phyloP scores from a whole-genome alignment of 768 basidiomycete genomes.

The Lentinula boryana region DNA sequence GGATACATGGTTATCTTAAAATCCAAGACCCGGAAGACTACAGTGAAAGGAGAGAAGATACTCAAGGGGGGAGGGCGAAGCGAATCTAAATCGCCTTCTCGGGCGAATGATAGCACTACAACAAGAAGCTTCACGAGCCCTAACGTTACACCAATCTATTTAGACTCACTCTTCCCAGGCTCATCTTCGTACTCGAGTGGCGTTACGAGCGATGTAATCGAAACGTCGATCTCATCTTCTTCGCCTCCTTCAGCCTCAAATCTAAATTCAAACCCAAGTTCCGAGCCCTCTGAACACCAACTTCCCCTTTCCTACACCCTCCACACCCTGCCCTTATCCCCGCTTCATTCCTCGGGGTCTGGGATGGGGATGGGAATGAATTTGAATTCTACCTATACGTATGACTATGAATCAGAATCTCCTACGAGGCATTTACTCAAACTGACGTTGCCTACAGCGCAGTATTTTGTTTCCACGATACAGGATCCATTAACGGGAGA shows the following conservation, averaged over 20 bases:
- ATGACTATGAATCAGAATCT: conserved; percentile 15
- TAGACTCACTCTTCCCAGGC: conserved; percentile 2
- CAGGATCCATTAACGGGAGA: conserved; percentile 79
- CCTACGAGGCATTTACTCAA: conserved; percentile 74
- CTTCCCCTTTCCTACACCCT: conserved; percentile 57
- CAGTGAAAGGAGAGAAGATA: neutral
- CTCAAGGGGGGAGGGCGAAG: neutral
- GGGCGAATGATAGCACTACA: neutral
- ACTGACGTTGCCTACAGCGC: conserved; percentile 76
- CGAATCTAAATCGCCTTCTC: neutral
- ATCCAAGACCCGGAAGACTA: conserved; percentile 13
- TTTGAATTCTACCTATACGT: neutral
- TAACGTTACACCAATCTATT: neutral
- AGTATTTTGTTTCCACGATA: conserved; percentile 70
- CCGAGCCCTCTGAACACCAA: conserved; percentile 11
- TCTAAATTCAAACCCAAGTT: neutral
- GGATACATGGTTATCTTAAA: conserved; percentile 58
- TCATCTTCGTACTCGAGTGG: neutral
- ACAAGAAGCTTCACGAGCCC: neutral
- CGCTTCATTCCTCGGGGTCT: conserved; percentile 58
- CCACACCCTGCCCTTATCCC: conserved; percentile 76
- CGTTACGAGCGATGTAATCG: neutral
- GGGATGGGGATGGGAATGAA: conserved; percentile 34
- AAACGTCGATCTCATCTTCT: neutral
- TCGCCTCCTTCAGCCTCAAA: neutral